phyloP scores from a whole-genome alignment of 2,329 filamentous ascomycete species.

The Claviceps maximensis region DNA sequence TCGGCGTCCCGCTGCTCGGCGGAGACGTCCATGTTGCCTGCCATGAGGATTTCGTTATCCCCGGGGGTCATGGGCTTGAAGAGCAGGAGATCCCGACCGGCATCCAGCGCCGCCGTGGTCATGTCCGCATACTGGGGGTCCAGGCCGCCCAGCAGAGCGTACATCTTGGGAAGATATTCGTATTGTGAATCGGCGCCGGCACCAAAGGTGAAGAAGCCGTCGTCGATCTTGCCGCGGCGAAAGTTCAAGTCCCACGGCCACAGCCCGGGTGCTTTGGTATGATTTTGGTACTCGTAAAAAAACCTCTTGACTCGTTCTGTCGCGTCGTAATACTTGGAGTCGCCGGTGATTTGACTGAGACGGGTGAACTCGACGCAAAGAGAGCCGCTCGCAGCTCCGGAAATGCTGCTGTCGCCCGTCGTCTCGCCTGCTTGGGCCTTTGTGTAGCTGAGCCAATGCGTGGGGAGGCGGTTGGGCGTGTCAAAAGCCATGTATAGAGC shows the following conservation, averaged over 20 bases:
- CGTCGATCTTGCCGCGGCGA: conserved; percentile 34
- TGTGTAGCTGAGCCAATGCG: conserved; percentile 31
- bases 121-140: conserved; percentile 50
- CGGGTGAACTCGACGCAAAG: conserved; percentile 64
- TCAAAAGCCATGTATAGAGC: conserved; percentile 41
- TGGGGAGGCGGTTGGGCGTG: conserved; percentile 39
- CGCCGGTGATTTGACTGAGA: conserved; percentile 57
- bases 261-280: conserved; percentile 56
- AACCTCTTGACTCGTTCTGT: conserved; percentile 60
- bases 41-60: conserved; percentile 46
- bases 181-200: conserved; percentile 37
- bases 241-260: conserved; percentile 56
- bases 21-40: conserved; percentile 27
- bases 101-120: conserved; percentile 49
- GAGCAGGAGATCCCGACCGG: conserved; percentile 48
- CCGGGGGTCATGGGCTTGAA: conserved; percentile 53
- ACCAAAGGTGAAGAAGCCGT: conserved; percentile 29
- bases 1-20: conserved; percentile 16
- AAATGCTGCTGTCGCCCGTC: conserved; percentile 22
- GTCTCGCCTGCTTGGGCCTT: conserved; percentile 26
- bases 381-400: conserved; percentile 42
- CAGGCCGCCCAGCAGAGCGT: conserved; percentile 50
- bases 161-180: conserved; percentile 48
- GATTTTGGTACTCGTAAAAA: conserved; percentile 50
- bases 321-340: conserved; percentile 64